Conservation (phyloP, 2,329 filamentous ascomycete genomes). For the Aureobasidium lini region DNA sequence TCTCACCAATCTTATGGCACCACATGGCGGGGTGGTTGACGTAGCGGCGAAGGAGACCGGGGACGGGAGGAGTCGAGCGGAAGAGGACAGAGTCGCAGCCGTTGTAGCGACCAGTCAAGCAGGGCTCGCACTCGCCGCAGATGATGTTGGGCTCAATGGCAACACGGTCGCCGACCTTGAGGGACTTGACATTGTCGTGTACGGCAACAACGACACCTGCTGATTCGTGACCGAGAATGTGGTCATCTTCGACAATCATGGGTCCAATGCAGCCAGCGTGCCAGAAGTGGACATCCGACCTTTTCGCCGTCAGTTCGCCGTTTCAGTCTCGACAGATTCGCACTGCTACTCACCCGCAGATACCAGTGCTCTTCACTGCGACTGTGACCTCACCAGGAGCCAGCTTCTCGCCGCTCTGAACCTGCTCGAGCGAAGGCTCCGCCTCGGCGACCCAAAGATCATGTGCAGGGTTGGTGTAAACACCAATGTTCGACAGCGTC, state of each 20-base stretch:
- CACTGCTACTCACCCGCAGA: constrained; percentile 64
- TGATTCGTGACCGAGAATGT: constrained; percentile 92
- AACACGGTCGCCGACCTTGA: constrained; percentile 82
- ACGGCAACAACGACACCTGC: constrained; percentile 74
- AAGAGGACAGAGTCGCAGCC: constrained; percentile 82
- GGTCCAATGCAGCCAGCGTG: constrained; percentile 89
- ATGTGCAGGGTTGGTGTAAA: constrained; percentile 90
- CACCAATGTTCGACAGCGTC: constrained; percentile 81
- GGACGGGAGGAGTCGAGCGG: constrained; percentile 81
- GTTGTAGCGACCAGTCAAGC: constrained; percentile 88
- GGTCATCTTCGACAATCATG: constrained; percentile 83
- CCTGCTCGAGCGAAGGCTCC: constrained; percentile 65
- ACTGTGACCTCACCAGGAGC: constrained; percentile 79
- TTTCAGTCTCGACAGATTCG: not conserved
- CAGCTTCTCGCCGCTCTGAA: constrained; percentile 60
- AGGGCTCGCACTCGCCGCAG: constrained; percentile 84
- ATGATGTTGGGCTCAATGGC: constrained; percentile 92
- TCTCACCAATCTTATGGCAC: constrained; percentile 92
- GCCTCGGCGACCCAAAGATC: constrained; percentile 83
- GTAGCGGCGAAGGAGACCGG: constrained; percentile 81
- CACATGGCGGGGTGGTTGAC: constrained; percentile 90
- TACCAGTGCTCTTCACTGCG: constrained; percentile 87
- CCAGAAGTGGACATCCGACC: constrained; percentile 96
- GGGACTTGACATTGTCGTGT: constrained; percentile 67
- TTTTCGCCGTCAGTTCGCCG: constrained; percentile 38